Percentiles rank a stretch among this genome's conserved stretches.
phyloP scores from a whole-genome alignment of 306 rosid genomes.

The Dicorynia guianensis region DNA sequence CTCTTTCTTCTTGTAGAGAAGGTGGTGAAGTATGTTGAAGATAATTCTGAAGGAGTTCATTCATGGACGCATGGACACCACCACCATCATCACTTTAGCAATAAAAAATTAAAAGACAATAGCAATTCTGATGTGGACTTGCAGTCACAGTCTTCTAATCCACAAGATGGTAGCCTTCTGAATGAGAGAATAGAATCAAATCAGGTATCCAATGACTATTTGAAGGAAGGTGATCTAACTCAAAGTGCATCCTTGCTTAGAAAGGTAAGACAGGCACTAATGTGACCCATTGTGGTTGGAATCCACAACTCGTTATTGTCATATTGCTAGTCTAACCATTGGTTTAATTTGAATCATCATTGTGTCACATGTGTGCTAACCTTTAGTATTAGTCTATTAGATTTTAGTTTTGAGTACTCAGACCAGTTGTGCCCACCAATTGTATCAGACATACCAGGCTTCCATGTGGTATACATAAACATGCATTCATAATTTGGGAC shows the following conservation, averaged over 20 bases:
- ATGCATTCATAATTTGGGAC: no score
- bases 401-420: conserved; percentile 31
- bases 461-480: not conserved
- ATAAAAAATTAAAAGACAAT: conserved; percentile 73
- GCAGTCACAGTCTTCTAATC: conserved; percentile 34
- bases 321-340: not conserved
- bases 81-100: conserved; percentile 71
- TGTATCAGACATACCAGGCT: conserved; percentile 10
- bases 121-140: conserved; percentile 46
- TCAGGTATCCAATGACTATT: conserved; percentile 43
- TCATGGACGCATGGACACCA: conserved; percentile 81
- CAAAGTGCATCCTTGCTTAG: conserved; percentile 54
- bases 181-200: conserved; percentile 48
- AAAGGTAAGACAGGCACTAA: conserved; percentile 64
- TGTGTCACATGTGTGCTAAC: conserved; percentile 23
- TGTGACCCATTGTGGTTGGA: conserved; percentile 18
- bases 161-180: conserved; percentile 41
- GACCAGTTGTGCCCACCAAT: conserved; percentile 23
- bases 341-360: conserved; percentile 18
- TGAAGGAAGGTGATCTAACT: conserved; percentile 51
- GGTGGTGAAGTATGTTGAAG: conserved; percentile 90
- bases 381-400: not conserved
- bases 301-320: not conserved
- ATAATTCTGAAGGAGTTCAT: conserved; percentile 71
- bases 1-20: conserved; percentile 95